Evolutionary conservation across 768 basidiomycete genomes (phyloP).

Genomic region (Dacryopinax primogenitus): DNA sequence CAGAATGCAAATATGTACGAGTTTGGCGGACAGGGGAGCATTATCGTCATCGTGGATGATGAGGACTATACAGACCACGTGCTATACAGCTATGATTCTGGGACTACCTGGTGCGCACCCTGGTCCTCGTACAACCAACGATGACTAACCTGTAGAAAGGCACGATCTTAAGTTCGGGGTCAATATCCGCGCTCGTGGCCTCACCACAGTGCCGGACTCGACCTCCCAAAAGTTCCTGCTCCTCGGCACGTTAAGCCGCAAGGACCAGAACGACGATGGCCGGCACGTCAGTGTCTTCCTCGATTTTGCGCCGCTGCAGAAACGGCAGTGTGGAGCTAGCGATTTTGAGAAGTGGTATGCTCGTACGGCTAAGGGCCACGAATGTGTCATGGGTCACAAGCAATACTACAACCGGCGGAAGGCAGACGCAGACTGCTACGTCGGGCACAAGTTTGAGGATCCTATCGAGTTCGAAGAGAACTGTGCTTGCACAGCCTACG

Average conservation of each 20-base stretch:
- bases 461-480: slow-evolving; percentile 70
- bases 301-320: slow-evolving; percentile 62
- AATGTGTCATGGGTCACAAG: slow-evolving; percentile 94
- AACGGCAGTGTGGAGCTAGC: slow-evolving; percentile 48
- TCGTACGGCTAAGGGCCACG: slow-evolving; percentile 41
- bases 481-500: slow-evolving; percentile 72
- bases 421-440: slow-evolving; percentile 69
- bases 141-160: slow-evolving; percentile 39
- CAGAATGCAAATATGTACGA: slow-evolving; percentile 83
- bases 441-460: slow-evolving; percentile 80
- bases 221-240: slow-evolving; percentile 94
- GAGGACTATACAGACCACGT: slow-evolving; percentile 60
- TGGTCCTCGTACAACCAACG: neutral
- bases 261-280: slow-evolving; percentile 42
- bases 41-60: slow-evolving; percentile 70
- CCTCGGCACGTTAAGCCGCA: slow-evolving; percentile 58
- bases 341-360: slow-evolving; percentile 91
- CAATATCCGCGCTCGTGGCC: slow-evolving; percentile 52
- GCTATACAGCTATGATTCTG: slow-evolving; percentile 70
- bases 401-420: slow-evolving; percentile 92
- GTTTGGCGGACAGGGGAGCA: slow-evolving; percentile 81
- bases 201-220: slow-evolving; percentile 88
- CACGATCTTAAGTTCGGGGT: slow-evolving; percentile 54
- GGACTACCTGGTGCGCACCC: slow-evolving; percentile 57
- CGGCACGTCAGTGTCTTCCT: slow-evolving; percentile 63